phyloP scores from a whole-genome alignment of 352 stramenopile species.

The Blastocystis sp. region DNA sequence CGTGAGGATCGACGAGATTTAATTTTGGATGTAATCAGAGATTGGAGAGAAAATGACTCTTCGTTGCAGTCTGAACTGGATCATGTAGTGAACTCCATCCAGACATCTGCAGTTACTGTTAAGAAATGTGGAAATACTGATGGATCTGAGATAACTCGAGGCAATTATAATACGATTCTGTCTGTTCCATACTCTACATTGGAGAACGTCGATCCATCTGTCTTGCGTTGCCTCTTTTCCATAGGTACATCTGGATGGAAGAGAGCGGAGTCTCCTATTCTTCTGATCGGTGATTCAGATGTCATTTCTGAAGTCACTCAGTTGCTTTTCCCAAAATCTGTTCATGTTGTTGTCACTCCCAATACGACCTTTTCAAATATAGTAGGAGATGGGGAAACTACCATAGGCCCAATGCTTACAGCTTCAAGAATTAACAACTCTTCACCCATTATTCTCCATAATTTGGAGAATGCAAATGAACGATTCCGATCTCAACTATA shows the following conservation, averaged over 20 bases:
- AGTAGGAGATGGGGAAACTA: not conserved
- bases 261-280: not conserved
- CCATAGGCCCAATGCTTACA: not conserved
- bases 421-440: not conserved
- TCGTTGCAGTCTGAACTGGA: not conserved
- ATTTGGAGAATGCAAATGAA: not conserved
- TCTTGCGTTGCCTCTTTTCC: not conserved
- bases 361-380: not conserved
- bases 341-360: not conserved
- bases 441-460: not conserved
- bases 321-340: not conserved
- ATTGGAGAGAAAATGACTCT: not conserved
- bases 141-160: not conserved
- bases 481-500: not conserved
- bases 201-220: not conserved
- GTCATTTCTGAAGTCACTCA: not conserved
- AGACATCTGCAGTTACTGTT: no score
- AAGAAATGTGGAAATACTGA: no score
- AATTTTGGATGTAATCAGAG: not conserved
- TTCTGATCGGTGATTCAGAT: constrained; percentile 4
- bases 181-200: not conserved
- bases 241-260: not conserved
- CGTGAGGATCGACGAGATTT: not conserved
- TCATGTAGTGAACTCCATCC: no score
- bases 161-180: not conserved